phyloP scores from a whole-genome alignment of 2,329 filamentous ascomycete species.

The Aspergillus pseudotamarii region DNA sequence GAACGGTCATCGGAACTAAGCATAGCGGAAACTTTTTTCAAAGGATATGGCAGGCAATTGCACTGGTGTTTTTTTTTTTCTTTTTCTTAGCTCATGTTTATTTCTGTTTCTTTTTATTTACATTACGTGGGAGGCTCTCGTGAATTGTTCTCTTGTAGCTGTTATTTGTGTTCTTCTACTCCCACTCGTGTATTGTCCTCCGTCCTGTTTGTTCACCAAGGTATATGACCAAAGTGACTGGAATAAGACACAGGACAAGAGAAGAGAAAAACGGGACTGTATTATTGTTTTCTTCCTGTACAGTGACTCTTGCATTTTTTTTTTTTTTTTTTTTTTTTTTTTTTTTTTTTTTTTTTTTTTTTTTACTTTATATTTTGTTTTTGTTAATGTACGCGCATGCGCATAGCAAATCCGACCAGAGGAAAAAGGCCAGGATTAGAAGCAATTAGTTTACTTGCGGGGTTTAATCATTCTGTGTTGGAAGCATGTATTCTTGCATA shows the following conservation, averaged over 20 bases:
- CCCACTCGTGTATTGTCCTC: not conserved
- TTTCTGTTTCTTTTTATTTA: not conserved
- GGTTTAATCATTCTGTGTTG: not conserved
- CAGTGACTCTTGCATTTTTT: not conserved
- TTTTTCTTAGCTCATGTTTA: not conserved
- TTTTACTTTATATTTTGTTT: not conserved
- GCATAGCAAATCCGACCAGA: not conserved
- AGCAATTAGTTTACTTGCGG: not conserved
- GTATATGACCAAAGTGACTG: too few relatives aligned
- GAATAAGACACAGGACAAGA: not conserved
- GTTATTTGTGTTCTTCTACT: not conserved
- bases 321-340: not conserved
- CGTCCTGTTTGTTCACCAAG: not conserved
- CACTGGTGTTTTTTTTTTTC: not conserved
- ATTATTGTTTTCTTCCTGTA: not conserved
- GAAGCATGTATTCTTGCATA: not conserved
- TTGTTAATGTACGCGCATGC: not conserved
- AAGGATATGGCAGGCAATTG: not conserved
- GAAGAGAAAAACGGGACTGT: not conserved
- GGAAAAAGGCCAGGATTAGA: not conserved
- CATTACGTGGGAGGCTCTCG: not conserved
- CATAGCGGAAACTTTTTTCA: conserved; percentile 5
- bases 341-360: not conserved
- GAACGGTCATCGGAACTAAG: conserved; percentile 3
- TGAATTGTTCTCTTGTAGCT: not conserved